A percentile compares a stretch with the other conserved stretches of the same genome.
Conservation (phyloP, 257 asterid genomes). For the Plantago elongata region DNA sequence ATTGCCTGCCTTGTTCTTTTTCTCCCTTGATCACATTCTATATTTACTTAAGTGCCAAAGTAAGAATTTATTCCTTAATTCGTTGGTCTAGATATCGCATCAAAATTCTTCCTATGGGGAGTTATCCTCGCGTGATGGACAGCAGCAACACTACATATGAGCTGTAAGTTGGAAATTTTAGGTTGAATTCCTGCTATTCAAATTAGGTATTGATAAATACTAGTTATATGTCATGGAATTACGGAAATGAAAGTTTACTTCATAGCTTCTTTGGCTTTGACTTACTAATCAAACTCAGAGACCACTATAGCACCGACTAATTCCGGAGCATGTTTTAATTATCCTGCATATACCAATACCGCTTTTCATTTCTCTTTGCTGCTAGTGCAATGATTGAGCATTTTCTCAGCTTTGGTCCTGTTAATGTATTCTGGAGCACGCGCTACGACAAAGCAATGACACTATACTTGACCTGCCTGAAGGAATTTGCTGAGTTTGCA, state of each 20-base stretch:
- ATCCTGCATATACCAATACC: neutral
- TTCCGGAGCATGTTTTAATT: neutral
- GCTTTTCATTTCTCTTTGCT: neutral
- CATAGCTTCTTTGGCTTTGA: neutral
- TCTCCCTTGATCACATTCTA: neutral
- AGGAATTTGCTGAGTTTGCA: conserved; percentile 97
- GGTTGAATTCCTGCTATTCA: conserved; percentile 5
- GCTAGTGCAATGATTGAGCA: conserved; percentile 5
- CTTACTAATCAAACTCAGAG: neutral
- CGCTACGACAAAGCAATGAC: conserved; percentile 99
- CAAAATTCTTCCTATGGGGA: conserved; percentile 93
- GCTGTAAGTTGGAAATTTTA: conserved; percentile 55
- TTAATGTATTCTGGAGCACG: conserved; percentile 97
- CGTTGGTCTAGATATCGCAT: conserved; percentile 64
- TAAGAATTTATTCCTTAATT: conserved; percentile 35
- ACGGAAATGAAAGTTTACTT: neutral
- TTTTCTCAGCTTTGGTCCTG: conserved; percentile 88
- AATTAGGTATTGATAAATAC: conserved; percentile 14
- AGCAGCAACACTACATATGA: conserved; percentile 76
- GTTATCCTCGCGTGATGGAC: conserved; percentile 98
- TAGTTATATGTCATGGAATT: neutral
- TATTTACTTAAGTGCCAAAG: conserved; percentile 11
- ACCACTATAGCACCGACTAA: neutral
- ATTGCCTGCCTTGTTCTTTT: neutral
- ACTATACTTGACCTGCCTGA: conserved; percentile 77